These are phyloP conservation scores for Trichoderma sp. DNA, from an alignment of 2,329 filamentous ascomycete species.

Conservation along the genomic window DNA sequence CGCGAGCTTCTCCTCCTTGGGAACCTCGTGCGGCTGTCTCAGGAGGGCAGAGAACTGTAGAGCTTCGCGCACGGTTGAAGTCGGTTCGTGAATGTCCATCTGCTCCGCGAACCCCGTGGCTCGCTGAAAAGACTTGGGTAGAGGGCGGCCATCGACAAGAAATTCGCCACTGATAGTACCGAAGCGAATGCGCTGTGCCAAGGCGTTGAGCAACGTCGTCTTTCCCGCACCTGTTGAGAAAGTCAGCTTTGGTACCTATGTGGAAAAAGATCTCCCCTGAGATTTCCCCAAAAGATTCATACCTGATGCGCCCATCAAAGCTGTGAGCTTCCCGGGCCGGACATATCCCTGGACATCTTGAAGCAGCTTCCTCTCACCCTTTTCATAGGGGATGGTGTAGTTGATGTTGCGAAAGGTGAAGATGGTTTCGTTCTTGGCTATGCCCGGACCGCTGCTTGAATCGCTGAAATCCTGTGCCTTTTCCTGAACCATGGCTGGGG, in stretches of 20 bases:
- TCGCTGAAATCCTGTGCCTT: constrained; percentile 36
- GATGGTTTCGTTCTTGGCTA: constrained; percentile 63
- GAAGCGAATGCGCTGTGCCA: constrained; percentile 75
- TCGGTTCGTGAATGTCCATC: constrained; percentile 68
- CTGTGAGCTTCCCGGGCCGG: constrained; percentile 77
- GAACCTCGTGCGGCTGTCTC: constrained; percentile 60
- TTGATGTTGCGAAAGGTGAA: constrained; percentile 57
- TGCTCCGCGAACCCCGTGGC: constrained; percentile 73
- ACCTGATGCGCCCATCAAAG: constrained; percentile 68
- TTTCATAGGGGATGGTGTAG: constrained; percentile 58
- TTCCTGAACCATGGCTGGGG: constrained; percentile 60
- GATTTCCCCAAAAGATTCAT: constrained; percentile 22
- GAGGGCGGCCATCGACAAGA: constrained; percentile 72
- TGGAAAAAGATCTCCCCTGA: too few species aligned
- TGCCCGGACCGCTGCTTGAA: constrained; percentile 43
- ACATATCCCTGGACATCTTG: constrained; percentile 83
- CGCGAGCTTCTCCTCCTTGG: constrained; percentile 63
- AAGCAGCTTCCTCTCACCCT: constrained; percentile 67
- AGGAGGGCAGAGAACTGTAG: constrained; percentile 67
- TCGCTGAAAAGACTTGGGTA: constrained; percentile 75
- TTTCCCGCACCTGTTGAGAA: constrained; percentile 58
- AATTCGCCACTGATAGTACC: constrained; percentile 77
- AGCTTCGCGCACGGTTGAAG: constrained; percentile 67
- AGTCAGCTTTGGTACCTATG: not conserved
- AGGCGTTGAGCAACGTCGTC: constrained; percentile 72